Conservation (phyloP, 2,329 filamentous ascomycete species). For the Ophiostoma australiae region DNA sequence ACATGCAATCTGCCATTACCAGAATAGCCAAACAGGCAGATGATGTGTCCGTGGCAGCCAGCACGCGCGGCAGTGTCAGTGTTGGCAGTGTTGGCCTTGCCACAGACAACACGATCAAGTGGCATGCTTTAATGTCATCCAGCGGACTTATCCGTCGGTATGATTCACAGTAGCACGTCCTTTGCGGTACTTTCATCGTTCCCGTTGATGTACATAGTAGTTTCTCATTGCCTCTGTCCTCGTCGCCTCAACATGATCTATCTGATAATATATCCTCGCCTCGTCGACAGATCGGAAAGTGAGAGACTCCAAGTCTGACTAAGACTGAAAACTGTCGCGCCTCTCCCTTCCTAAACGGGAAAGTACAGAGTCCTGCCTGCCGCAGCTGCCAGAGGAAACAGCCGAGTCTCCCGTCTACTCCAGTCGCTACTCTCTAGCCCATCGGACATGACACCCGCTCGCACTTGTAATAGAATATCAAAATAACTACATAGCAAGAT, state of each 20-base stretch:
- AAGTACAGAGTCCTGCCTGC: not conserved
- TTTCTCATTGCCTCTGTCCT: not conserved
- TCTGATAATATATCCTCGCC: not conserved
- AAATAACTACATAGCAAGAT: no score
- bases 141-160: not conserved
- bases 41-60: not conserved
- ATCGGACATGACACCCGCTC: not conserved
- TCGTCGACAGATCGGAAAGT: not conserved
- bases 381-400: not conserved
- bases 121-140: not conserved
- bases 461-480: not conserved
- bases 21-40: not conserved
- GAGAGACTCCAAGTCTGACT: no score
- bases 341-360: conserved; percentile 12
- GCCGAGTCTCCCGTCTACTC: not conserved
- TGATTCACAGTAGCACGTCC: not conserved
- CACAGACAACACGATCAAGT: not conserved
- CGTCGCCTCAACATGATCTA: not conserved
- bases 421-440: not conserved
- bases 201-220: not conserved
- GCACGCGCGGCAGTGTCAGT: not conserved
- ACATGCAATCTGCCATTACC: not conserved
- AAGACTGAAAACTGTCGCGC: not conserved
- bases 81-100: not conserved
- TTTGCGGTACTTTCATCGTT: not conserved